Evolutionary conservation across 108 stramenopile species (phyloP), one percentile per base, ranked within the genome.

Genomic region (Schizochytrium sp.): DNA sequence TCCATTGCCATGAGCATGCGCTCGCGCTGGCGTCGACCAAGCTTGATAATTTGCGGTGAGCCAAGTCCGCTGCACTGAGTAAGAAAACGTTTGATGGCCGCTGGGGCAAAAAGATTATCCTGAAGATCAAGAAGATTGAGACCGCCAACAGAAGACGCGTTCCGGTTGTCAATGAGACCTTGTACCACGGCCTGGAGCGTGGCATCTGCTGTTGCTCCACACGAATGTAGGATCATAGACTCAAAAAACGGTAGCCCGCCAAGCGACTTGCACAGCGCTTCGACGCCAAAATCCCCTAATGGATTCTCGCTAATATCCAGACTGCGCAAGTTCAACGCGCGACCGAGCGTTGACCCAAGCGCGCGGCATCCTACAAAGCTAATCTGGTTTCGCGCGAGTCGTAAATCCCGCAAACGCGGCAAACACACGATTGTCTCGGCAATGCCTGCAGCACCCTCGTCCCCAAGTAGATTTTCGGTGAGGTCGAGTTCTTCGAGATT

Each of bases 1-100:
- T 53, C 76, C 45, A 83, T 47, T 2, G 76, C 51, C 76, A 83
- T 83, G 23, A 83, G n/a, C 76, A 83, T 83, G 76, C 51, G 76
- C 45, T 53, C 76, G 23, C 51, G 45, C 76, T 53, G 76, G n/a
- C 51, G 45, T 6, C 76, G 76, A 18, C 76, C 76, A 34, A 83
- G 76, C 51, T 83, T 83, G 51, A 83, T 53, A 0, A 83, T 53
- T 45, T 83, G 76, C 51, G 76, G 76, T 6, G 76, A n/a, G 48
- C 76, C 76, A 8, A 83, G 28, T 43, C 76, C 51, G 51, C 76
- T 83, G 28, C 76, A 83, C 51, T 83, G 76, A 1, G 76, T 83
- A 4, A 83, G 51, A 23, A 83, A 83, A 6, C 51, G 19, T 34
- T 83, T 83, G 25, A 83, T 53, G 28, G 76, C 76, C 10, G 45